Conservation (phyloP, 805 yeast species). For the Suhomyces xylopsoci region DNA sequence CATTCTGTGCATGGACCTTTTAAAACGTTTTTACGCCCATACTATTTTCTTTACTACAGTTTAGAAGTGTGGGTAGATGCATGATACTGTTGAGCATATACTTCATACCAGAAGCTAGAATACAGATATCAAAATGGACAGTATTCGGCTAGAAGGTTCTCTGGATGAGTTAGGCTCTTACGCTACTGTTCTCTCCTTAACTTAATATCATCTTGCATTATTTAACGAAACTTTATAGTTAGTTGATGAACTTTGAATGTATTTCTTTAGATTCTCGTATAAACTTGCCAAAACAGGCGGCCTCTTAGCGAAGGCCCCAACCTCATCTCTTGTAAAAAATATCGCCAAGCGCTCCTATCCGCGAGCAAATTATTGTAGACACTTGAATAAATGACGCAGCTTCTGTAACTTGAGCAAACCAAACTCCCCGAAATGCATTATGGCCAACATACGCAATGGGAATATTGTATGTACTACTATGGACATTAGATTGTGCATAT, state of each 20-base stretch:
- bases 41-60: background rate
- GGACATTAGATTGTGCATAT: background rate
- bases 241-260: background rate
- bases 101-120: no score
- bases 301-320: background rate
- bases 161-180: no score
- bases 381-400: no score
- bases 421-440: no score
- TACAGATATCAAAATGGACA: no score
- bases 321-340: background rate
- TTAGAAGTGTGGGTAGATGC: background rate
- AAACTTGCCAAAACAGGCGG: no score
- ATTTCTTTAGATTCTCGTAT: background rate
- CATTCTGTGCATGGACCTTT: background rate
- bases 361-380: no score
- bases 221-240: background rate
- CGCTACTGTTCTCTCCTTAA: no score
- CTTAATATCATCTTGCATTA: background rate
- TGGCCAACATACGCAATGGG: background rate
- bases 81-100: background rate
- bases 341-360: no score
- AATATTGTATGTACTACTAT: no score
- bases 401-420: no score
- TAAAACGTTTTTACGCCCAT: background rate
- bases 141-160: no score